phyloP scores from a whole-genome alignment of 345 rosid species.

The Populus nigra region DNA sequence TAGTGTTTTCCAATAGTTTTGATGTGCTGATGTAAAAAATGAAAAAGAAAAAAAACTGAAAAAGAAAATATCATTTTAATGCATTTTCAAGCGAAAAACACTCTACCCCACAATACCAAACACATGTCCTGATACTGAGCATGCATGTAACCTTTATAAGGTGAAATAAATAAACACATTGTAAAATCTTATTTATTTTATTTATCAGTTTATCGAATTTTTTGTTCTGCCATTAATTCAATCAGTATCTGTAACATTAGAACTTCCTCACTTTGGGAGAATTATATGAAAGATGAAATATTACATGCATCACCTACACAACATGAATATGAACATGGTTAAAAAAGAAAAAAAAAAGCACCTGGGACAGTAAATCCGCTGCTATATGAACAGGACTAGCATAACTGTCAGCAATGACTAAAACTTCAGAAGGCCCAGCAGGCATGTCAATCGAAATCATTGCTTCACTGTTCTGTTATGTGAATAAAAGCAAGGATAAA shows the following conservation, averaged over 20 bases:
- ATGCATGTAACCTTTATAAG: background rate
- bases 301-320: background rate
- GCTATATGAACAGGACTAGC: constrained; percentile 88
- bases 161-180: background rate
- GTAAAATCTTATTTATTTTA: background rate
- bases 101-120: too few relatives aligned
- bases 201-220: background rate
- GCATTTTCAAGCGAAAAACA: too few relatives aligned
- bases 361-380: constrained; percentile 94
- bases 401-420: constrained; percentile 81
- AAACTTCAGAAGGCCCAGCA: constrained; percentile 97
- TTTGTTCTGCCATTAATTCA: too few relatives aligned
- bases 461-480: constrained; percentile 87
- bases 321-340: background rate
- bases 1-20: too few relatives aligned
- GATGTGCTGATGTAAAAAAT: too few relatives aligned
- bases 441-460: constrained; percentile 99
- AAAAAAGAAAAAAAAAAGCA: constrained; percentile 12
- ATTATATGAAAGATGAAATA: background rate
- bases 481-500: background rate
- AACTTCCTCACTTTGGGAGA: background rate
- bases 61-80: too few relatives aligned
- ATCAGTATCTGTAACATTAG: background rate
- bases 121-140: background rate
- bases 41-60: too few relatives aligned